Conservation (phyloP, 2,329 filamentous ascomycete species). For the Trichoderma sp. region DNA sequence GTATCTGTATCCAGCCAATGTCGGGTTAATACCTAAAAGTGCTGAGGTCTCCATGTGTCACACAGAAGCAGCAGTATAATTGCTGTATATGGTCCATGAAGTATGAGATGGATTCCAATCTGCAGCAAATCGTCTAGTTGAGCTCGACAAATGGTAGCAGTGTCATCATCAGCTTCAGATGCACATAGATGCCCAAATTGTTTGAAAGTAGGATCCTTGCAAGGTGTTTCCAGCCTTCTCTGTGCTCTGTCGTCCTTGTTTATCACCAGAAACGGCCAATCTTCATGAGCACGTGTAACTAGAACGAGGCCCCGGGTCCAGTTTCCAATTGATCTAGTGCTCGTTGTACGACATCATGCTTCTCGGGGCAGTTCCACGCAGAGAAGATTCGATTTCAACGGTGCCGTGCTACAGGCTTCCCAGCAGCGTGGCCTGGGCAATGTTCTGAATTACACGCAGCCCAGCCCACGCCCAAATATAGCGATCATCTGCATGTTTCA, state of each 20-base stretch:
- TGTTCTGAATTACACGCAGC: neutral
- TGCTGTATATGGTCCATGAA: neutral
- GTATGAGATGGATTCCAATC: neutral
- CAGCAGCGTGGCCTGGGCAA: neutral
- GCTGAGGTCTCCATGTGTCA: neutral
- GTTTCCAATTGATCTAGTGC: neutral
- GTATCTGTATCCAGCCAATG: neutral
- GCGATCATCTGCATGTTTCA: neutral
- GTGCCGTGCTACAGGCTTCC: neutral
- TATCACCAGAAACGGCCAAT: neutral
- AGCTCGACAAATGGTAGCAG: neutral
- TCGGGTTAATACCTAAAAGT: neutral
- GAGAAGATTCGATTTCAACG: neutral
- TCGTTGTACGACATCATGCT: neutral
- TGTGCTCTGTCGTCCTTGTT: neutral
- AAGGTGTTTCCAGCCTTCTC: neutral
- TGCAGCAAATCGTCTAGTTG: neutral
- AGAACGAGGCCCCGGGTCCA: neutral
- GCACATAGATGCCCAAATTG: neutral
- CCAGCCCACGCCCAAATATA: neutral
- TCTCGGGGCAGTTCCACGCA: neutral
- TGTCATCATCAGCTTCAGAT: neutral
- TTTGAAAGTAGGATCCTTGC: neutral
- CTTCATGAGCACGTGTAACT: neutral
- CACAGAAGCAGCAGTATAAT: neutral